Evolutionary conservation across 768 basidiomycete genomes (phyloP), one percentile per base, ranked within the genome.

Genomic region (Trametes villosa): DNA sequence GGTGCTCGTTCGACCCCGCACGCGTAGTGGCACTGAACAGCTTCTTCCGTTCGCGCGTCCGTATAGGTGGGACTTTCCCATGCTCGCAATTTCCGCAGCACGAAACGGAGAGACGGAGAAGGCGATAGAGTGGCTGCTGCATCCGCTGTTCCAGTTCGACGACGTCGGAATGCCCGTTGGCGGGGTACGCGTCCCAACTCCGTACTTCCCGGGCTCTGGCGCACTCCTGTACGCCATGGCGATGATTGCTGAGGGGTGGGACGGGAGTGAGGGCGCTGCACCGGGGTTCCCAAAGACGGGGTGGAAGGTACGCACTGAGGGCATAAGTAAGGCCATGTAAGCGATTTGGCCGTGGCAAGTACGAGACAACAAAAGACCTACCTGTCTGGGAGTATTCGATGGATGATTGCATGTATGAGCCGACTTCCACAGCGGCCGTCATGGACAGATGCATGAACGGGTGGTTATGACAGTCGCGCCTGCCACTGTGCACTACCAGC

Each of bases 81-180:
- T 85, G 80, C 78, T 86, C 2, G 84, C 84, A 0, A 85, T 86
- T 82, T 83, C 81, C 2, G 84, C 85, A 12, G 84, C 84, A 20
- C 75, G 84, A 2, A 80, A 80, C 45, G 81, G 81, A 5, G 73
- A 84, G 30, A 67, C 75, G 6, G 78, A 79, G 38, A 72, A 80
- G 63, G 85, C 84, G 0, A 64, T 86, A 6, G 80, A 83, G 29
- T 86, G 81, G 81, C 72, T 85, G 20, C 73, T 86, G 8, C 73
- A 84, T 63, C 81, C 83, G 1, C 67, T 82, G 27, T 86, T 84
- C 69, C 69, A 75, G 50, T 86, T 86, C 62, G 85, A 86, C 67
- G 84, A 86, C 53, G 78, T 80, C 15, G 85, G 84, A 5, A 85
- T 85, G 83, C 85, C 85, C 1, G 70, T 81, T 17, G 83, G 85